Base-by-base conservation (phyloP, 2,329 filamentous ascomycete species). In the Sodiomyces alkalinus region DNA sequence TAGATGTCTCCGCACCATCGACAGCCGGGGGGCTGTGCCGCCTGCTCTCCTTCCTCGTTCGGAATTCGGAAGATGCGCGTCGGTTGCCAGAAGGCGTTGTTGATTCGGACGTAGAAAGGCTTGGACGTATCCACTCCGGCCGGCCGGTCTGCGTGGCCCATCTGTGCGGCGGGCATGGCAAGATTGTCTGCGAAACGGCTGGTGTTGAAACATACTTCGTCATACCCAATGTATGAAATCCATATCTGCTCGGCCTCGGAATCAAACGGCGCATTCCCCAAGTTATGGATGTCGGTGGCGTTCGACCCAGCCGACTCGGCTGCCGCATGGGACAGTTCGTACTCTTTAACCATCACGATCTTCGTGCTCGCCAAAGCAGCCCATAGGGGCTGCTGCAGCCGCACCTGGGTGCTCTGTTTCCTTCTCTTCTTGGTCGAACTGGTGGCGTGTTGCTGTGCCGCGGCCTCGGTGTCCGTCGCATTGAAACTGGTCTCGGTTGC, bases 291-390 rank as follows among this genome's bases (percentile, higher is more conserved):
- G 45, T 82, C 77, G 45, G 74, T 81, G 42, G 74, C 74, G 47
- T 80, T 77, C 40, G 79, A 74, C 44, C 77, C 77, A 18, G 69
- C 72, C 28, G 74, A 77, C 53, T 85, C 80, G 31, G 71, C 70
- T 34, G 77, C 68, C 33, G 76, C 74, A 48, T 80, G 74, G 39
- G 80, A 87, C 48, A 92, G 70, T 55, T 85, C 79, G 42, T 82
- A 81, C 53, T 85, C 86, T 58, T 92, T 90, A 47, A 92, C 76
- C 56, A 93, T 83, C 43, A 90, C 87, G 49, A 94, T 86, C 64
- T 94, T 94, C 47, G 86, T 93, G 56, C 83, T 93, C 28, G 86
- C 86, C 42, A 94, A 69, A 26, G 86, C 86, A 38, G 86, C 83
- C 86, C 86, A 94, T 39, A 94, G 70, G 27, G 86, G 86, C 56